Evolutionary conservation across 306 rosid genomes (phyloP), one percentile per base, ranked within the genome.

Genomic region (Lathyrus oleraceus): DNA sequence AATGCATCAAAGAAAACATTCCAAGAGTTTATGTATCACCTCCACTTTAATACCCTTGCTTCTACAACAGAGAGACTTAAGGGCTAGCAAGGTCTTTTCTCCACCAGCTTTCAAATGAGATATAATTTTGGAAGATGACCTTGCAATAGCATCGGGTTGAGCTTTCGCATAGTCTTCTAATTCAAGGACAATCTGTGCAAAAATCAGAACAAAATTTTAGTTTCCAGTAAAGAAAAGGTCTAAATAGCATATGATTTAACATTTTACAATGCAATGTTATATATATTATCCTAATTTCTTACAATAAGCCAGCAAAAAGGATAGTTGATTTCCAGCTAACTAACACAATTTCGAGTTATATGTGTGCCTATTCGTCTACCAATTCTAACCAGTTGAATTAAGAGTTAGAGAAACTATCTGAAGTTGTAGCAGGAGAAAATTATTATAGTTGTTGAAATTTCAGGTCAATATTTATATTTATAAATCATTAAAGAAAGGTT

Each of bases 31-130:
- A 9, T 28, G 16, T 67, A 76, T 76, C 85, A 94, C 99, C 96
- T 94, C 99, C 65, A 86, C 99, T 83, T 88, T 95, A 63, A 94
- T 77, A 64, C 97, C 89, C 95, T 87, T 90, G 70, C 79, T 81
- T 81, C 92, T 87, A 91, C 88, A 94, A 81, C 97, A 94, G 12
- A 94, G 79, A 72, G 97, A 90, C 79, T 88, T 90, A 36, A 94
- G 90, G 39, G 97, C 97, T 78, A 85, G 95, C 13, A 85, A 65
- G 20, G 89, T 86, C 84, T 85, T 88, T 80, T 94, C 99, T 54
- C 95, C 99, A 70, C 83, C 94, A 38, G 85, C 92, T 85, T 87
- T 87, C 75, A 94, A 44, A 74, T 94, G 92, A 68, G 95, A 85
- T 74, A 94, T 82, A 71, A 94, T 87, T 83, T 88, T 94, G 67